Evolutionary conservation across 208 protist species (phyloP).

Genomic region (Crithidia brevicula): DNA sequence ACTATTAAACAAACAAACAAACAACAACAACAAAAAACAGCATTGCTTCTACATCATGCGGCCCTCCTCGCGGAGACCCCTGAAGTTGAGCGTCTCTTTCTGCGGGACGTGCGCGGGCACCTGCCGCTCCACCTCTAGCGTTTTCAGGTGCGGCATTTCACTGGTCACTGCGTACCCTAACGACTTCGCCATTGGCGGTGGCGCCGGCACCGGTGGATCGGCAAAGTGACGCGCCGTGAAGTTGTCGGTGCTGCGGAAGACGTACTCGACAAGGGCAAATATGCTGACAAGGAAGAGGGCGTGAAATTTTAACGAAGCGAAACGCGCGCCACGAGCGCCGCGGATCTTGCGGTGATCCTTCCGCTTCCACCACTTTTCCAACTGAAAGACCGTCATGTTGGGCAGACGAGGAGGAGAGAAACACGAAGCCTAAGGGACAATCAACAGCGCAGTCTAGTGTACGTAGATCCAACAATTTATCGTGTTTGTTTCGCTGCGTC

Average conservation of each 20-base stretch:
- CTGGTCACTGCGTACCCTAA: constrained; percentile 49
- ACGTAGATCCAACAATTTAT: too few species aligned
- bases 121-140: constrained; percentile 52
- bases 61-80: neutral
- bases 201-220: constrained; percentile 54
- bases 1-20: too few species aligned
- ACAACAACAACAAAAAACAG: neutral
- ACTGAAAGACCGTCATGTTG: constrained; percentile 42
- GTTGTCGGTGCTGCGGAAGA: constrained; percentile 54
- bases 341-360: constrained; percentile 64
- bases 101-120: constrained; percentile 52
- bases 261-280: constrained; percentile 52
- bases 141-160: constrained; percentile 68
- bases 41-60: neutral
- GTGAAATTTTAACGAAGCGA: constrained; percentile 61
- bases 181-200: constrained; percentile 55
- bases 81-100: constrained; percentile 19
- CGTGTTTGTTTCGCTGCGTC: too few species aligned
- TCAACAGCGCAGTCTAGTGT: too few species aligned
- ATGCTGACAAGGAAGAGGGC: constrained; percentile 43
- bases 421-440: too few species aligned
- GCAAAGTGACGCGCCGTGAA: constrained; percentile 40
- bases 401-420: neutral
- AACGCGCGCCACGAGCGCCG: constrained; percentile 59
- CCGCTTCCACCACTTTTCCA: constrained; percentile 65